Evolutionary conservation across 345 rosid species (phyloP).

Genomic region (Citrus medica): DNA sequence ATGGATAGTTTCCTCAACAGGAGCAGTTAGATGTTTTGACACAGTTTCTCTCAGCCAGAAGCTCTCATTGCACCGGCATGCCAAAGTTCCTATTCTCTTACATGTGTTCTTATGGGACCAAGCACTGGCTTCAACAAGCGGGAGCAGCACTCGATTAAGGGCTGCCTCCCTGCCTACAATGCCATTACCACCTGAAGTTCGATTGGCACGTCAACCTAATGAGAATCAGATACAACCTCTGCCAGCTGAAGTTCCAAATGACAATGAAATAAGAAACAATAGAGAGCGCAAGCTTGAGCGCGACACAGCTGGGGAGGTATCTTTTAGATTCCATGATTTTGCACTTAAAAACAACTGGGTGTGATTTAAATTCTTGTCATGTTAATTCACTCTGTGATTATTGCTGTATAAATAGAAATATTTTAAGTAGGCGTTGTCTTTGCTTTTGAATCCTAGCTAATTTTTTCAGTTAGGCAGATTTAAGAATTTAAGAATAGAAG

Average conservation of each 20-base stretch:
- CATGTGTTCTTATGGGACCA: slow-evolving; percentile 74
- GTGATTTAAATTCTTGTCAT: slow-evolving; percentile 9
- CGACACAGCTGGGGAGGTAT: slow-evolving; percentile 70
- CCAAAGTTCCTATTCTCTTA: slow-evolving; percentile 61
- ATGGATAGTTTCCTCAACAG: slow-evolving; percentile 86
- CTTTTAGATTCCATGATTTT: slow-evolving; percentile 84
- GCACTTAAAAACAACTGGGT: slow-evolving; percentile 64
- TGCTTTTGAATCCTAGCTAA: neutral
- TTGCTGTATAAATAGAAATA: slow-evolving; percentile 10
- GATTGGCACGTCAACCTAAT: slow-evolving; percentile 33
- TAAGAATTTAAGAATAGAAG: neutral
- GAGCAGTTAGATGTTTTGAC: slow-evolving; percentile 82
- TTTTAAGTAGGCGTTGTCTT: neutral
- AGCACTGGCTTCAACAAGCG: slow-evolving; percentile 15
- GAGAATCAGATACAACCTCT: slow-evolving; percentile 68
- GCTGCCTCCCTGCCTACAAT: slow-evolving; percentile 30
- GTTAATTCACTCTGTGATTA: neutral
- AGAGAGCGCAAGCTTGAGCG: slow-evolving; percentile 38
- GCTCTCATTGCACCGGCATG: slow-evolving; percentile 87
- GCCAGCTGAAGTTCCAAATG: slow-evolving; percentile 26
- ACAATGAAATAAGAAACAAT: slow-evolving; percentile 19
- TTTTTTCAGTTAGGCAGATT: neutral
- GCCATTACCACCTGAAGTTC: slow-evolving; percentile 33
- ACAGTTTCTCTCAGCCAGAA: slow-evolving; percentile 89
- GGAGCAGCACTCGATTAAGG: slow-evolving; percentile 27